Evolutionary conservation across 2,329 filamentous ascomycete species (phyloP), one percentile per base, ranked within the genome.

Genomic region (Seiridium cupressi): DNA sequence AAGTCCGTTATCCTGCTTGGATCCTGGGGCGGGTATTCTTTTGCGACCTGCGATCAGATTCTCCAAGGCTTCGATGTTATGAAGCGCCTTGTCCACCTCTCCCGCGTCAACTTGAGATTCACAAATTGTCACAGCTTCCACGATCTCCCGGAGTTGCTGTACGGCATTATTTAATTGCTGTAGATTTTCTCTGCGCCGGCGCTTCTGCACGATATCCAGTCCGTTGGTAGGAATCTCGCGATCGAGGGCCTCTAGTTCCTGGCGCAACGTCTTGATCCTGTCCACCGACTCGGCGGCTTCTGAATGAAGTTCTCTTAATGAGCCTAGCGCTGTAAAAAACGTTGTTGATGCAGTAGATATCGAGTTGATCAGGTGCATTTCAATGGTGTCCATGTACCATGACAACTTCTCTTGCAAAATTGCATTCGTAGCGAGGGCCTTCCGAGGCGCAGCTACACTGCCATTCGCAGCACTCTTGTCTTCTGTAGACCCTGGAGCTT

Each of bases 381-480:
- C 95, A 31, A 99, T 93, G 0, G 95, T 99, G 73, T 99, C 95
- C 93, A 99, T 97, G 74, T 99, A 99, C 95, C 95, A 99, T 0
- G 95, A 98, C 10, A 99, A 81, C 75, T 99, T 99, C 75, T 99
- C 95, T 73, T 99, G 95, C 42, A 99, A 75, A 61, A 99, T 99
- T 0, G 95, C 95, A 75, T 99, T 99, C 0, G 93, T 97, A 6
- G 94, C 94, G 35, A 99, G 80, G 1, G 92, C 91, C 73, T 97
- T 98, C 62, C 94, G 86, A 7, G 90, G 88, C 9, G 83, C 82
- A 31, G 83, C 76, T 0, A 82, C 77, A 55, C 78, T 80, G 4
- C 86, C 87, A 72, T 88, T 91, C 3, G 79, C 74, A 4, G 75
- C 74, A 42, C 77, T 80, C 32, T 84, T 82, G 34, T 87, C 83